These are phyloP conservation scores for Gymnopilus dilepis DNA, from an alignment of 768 basidiomycete genomes.

Conservation along the genomic window DNA sequence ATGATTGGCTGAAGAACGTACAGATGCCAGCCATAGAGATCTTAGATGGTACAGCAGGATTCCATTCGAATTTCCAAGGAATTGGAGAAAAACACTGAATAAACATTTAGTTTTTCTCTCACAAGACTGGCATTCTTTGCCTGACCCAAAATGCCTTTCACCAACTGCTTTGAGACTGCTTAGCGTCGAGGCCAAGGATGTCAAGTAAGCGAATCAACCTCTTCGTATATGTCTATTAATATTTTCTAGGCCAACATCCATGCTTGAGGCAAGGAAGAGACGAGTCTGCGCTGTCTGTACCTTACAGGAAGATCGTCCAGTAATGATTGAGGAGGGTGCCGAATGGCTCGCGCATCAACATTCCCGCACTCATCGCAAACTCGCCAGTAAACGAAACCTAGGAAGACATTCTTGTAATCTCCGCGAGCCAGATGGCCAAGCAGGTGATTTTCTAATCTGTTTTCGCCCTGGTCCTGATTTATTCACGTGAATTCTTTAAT, in stretches of 20 bases:
- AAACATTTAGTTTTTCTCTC: constrained; percentile 20
- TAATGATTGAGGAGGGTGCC: constrained; percentile 63
- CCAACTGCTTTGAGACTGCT: constrained; percentile 59
- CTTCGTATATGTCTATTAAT: constrained; percentile 11
- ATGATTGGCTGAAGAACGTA: constrained; percentile 65
- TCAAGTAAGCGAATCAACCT: constrained; percentile 45
- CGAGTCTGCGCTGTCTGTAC: constrained; percentile 70
- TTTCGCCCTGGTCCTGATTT: neutral
- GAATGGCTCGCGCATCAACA: constrained; percentile 63
- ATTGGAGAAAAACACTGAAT: too few relatives aligned
- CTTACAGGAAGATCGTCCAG: constrained; percentile 55
- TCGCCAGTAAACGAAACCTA: constrained; percentile 33
- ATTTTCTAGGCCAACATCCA: constrained; percentile 55
- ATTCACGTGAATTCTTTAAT: neutral
- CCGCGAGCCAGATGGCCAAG: neutral
- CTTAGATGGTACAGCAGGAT: constrained; percentile 47
- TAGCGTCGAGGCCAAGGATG: constrained; percentile 43
- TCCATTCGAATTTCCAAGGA: neutral
- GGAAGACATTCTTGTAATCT: neutral
- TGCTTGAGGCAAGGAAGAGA: constrained; percentile 61
- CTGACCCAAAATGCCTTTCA: constrained; percentile 63
- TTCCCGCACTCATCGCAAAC: constrained; percentile 61
- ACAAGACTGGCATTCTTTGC: constrained; percentile 36
- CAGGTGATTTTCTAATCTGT: neutral
- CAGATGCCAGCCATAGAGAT: constrained; percentile 53